Conservation (phyloP, 345 rosid genomes). For the Jatropha curcas region DNA sequence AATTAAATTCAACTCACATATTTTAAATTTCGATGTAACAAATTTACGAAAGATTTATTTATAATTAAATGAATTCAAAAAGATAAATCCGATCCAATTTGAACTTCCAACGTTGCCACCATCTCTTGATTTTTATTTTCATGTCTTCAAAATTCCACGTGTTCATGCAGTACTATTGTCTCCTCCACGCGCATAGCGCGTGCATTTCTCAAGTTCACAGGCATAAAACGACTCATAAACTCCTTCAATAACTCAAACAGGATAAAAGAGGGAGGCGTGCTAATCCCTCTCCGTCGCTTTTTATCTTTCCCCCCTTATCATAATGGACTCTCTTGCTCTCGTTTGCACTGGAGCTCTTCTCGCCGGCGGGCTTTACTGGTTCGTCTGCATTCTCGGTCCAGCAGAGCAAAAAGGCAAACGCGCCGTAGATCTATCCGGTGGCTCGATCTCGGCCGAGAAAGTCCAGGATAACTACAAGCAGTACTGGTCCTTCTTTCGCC, state of each 20-base stretch:
- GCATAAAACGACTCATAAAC: background rate
- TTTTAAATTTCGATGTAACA: too few relatives aligned
- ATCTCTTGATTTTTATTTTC: background rate
- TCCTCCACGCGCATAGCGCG: slow-evolving; percentile 1
- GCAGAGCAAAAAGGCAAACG: slow-evolving; percentile 82
- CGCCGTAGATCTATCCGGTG: slow-evolving; percentile 77
- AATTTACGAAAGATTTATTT: too few relatives aligned
- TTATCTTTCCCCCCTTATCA: background rate
- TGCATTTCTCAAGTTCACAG: background rate
- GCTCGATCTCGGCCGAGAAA: slow-evolving; percentile 86
- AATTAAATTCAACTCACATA: too few relatives aligned
- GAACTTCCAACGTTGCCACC: background rate
- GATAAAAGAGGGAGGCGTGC: background rate
- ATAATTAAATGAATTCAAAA: too few relatives aligned
- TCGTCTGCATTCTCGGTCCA: slow-evolving; percentile 78
- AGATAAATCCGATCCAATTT: too few relatives aligned
- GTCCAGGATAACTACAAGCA: slow-evolving; percentile 71
- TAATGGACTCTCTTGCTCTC: slow-evolving; percentile 62
- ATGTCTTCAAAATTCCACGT: background rate
- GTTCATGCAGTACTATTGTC: background rate
- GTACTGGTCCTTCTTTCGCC: slow-evolving; percentile 88
- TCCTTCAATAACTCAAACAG: background rate
- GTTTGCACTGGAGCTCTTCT: slow-evolving; percentile 68
- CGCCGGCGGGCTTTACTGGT: slow-evolving; percentile 83
- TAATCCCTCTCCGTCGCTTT: background rate